Evolutionary conservation across 306 rosid genomes (phyloP).

Genomic region (Vigna radiata): DNA sequence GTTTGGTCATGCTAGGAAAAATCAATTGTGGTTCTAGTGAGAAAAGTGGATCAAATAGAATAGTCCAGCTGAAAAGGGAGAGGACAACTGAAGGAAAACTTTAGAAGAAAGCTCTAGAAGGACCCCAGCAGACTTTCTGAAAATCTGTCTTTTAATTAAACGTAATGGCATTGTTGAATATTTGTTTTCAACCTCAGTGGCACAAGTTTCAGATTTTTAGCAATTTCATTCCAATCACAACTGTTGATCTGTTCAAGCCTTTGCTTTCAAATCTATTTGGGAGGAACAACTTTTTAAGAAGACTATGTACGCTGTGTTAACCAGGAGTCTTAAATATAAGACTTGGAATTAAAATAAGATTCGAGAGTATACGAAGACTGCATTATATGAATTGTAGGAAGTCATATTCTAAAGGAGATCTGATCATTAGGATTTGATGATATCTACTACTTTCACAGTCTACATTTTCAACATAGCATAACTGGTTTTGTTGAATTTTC

Average conservation of each 20-base stretch:
- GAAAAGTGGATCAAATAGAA: background rate
- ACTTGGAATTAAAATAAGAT: background rate
- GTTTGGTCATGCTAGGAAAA: background rate
- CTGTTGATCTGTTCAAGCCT: constrained; percentile 12
- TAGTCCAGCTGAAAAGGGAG: background rate
- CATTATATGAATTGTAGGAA: constrained; percentile 22
- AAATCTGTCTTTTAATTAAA: background rate
- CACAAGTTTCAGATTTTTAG: background rate
- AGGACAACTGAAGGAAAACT: background rate
- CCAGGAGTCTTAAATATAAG: background rate
- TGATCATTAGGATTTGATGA: constrained; percentile 15
- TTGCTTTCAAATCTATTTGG: constrained; percentile 13
- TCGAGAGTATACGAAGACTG: background rate
- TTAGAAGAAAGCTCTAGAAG: background rate
- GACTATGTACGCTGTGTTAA: background rate
- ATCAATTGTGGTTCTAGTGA: background rate
- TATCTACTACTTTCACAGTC: constrained; percentile 15
- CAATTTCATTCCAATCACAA: background rate
- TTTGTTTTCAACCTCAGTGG: background rate
- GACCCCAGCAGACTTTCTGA: background rate
- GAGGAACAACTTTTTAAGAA: background rate
- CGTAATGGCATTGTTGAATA: background rate
- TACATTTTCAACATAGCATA: constrained; percentile 20
- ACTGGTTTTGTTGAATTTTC: constrained; percentile 46
- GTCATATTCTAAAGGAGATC: constrained; percentile 13